phyloP scores from a whole-genome alignment of 768 basidiomycete genomes.

The Lentinula sp. region DNA sequence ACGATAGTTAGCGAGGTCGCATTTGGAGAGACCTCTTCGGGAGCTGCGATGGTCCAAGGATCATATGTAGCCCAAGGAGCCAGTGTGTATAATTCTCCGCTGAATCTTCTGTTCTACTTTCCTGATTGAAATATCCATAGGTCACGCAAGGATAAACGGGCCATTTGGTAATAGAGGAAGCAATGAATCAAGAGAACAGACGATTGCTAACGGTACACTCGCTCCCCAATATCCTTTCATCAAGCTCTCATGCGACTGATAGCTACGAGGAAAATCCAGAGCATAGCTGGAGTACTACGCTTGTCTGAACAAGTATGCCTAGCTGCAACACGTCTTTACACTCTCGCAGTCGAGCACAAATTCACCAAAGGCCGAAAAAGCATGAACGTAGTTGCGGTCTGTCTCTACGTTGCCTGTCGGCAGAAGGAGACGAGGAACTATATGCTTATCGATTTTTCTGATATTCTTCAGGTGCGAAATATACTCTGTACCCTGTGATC shows the following conservation, averaged over 20 bases:
- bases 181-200: conserved; percentile 83
- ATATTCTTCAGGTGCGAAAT: conserved; percentile 70
- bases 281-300: conserved; percentile 69
- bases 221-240: not conserved
- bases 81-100: conserved; percentile 48
- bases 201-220: conserved; percentile 76
- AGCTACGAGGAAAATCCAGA: conserved; percentile 83
- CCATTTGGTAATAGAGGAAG: conserved; percentile 77
- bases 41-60: conserved; percentile 94
- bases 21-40: conserved; percentile 90
- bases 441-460: conserved; percentile 99
- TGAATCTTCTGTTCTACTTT: not conserved
- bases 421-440: conserved; percentile 87
- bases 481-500: not conserved
- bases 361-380: conserved; percentile 93
- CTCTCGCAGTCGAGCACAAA: conserved; percentile 88
- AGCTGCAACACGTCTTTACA: conserved; percentile 83
- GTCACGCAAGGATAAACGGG: conserved; percentile 76
- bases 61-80: conserved; percentile 87
- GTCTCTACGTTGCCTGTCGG: conserved; percentile 90
- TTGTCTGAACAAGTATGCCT: conserved; percentile 77
- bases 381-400: conserved; percentile 91
- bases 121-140: conserved; percentile 27
- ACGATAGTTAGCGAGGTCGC: conserved; percentile 90
- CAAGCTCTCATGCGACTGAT: not conserved